A percentile compares a stretch with the other conserved stretches of the same genome.
phyloP scores from a whole-genome alignment of 2,329 filamentous ascomycete species.

The Pseudogymnoascus sp. region DNA sequence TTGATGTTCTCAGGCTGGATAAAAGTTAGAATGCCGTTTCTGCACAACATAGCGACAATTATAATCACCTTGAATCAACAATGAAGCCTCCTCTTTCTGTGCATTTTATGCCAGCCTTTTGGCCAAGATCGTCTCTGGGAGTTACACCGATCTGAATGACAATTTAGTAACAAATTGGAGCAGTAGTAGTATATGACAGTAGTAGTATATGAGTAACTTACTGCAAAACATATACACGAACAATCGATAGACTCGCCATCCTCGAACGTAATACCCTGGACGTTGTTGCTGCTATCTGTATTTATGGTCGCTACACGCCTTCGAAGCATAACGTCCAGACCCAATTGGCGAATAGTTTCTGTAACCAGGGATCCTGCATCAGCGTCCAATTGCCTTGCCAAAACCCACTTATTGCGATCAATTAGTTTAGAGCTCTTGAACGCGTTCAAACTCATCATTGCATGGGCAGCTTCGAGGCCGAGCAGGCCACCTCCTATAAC shows the following conservation, averaged over 20 bases:
- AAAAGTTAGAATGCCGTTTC: neutral
- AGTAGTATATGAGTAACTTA: neutral
- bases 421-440: slow-evolving; percentile 69
- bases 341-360: slow-evolving; percentile 69
- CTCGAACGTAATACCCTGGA: slow-evolving; percentile 69
- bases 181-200: neutral
- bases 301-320: slow-evolving; percentile 67
- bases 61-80: slow-evolving; percentile 50
- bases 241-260: slow-evolving; percentile 71
- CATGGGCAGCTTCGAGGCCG: slow-evolving; percentile 82
- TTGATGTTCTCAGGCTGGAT: slow-evolving; percentile 53
- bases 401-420: slow-evolving; percentile 74
- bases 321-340: slow-evolving; percentile 70
- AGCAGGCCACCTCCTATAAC: slow-evolving; percentile 81
- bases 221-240: slow-evolving; percentile 75
- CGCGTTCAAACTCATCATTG: slow-evolving; percentile 76
- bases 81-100: slow-evolving; percentile 69
- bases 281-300: slow-evolving; percentile 56
- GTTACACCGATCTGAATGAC: slow-evolving; percentile 60
- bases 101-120: slow-evolving; percentile 60
- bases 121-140: slow-evolving; percentile 69
- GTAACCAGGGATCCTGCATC: slow-evolving; percentile 77
- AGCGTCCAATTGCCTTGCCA: slow-evolving; percentile 72
- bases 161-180: neutral
- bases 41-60: neutral